Base-by-base conservation (phyloP, 805 yeast genomes). In the Priceomyces melissophilus region DNA sequence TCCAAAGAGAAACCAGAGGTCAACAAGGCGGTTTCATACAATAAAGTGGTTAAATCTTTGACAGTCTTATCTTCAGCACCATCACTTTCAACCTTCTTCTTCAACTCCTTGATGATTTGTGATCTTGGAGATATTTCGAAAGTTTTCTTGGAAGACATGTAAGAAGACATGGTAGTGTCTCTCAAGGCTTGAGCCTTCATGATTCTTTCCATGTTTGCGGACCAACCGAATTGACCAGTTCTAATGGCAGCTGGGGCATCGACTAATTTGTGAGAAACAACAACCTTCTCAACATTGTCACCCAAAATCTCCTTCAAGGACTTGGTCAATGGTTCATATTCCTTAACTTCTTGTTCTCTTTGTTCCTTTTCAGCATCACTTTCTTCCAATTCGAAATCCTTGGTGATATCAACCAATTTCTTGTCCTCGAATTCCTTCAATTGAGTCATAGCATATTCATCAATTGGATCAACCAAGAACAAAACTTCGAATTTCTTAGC, bases 201-300 rank as follows among this genome's bases (percentile, higher is more conserved):
- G 81, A 93, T 93, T 85, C 99, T 91, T 81, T 93, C 99, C 99
- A 93, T 93, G 81, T 93, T 93, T 63, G 99, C 99, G 56, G 99
- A 93, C 99, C 99, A 93, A 71, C 99, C 99, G 71, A 93, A 93
- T 79, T 93, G 98, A 57, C 97, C 98, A 57, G 99, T 93, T 82
- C 99, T 89, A 69, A 93, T 93, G 58, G 99, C 99, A 70, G 99
- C 99, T 71, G 99, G 99, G 44, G 98, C 90, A 65, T 90, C 97
- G 60, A 90, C 88, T 65, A 93, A 82, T 76, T 88, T 89, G 78
- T 91, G 95, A 53, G 98, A 89, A 53, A 93, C 96, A 66, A 90
- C 89, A 73, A 95, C 99, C 81, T 93, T 93, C 80, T 93, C 99
- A 61, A 93, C 98, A 76, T 87, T 91, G 61, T 93, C 99, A 66